Base-by-base conservation (phyloP, 1,284 basidiomycete species). In the Ceratobasidium sp. region DNA sequence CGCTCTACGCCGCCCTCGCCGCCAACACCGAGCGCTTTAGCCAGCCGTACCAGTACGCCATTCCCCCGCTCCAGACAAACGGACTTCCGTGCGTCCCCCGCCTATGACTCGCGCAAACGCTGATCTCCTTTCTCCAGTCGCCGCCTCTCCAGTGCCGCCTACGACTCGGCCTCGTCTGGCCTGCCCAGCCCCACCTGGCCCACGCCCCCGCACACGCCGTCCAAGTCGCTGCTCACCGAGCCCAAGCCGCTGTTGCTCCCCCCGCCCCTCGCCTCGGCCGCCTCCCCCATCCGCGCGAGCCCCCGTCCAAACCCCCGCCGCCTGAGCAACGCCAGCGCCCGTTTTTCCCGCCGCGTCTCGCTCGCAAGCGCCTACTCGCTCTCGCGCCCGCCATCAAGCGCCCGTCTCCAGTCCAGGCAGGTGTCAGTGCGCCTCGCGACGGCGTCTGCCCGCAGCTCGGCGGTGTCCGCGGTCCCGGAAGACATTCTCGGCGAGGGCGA, bases 401-500 rank as follows among this genome's bases (percentile, higher is more conserved):
- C 76, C 58, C 76, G 77, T 31, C 76, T 71, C 41, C 74, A 73
- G 41, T 77, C 76, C 24, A 58, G 72, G 27, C 76, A 77, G 71
- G 72, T 77, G 22, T 77, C 76, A 46, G 49, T 77, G n/a, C 73
- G 76, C 43, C 63, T 77, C 34, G 41, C 72, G 63, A 39, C 61
- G 51, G 34, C 49, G 54, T 51, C 56, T 34, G 53, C 43, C 37
- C 74, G 27, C 61, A 53, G 8, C 49, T 74, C 63, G 64, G 31
- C 14, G 24, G 48, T 63, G 41, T 37, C 19, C 41, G 63, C 63
- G 13, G 54, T 77, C 76, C 81, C 88, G 69, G 89, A 90, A 75
- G 90, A 92, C 80, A 87, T 93, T 74, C 85, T 94, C 71, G 83
- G 82, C 51, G 86, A 86, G 2, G 92, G 92, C 48, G 92, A 94